Evolutionary conservation across 2,329 filamentous ascomycete genomes (phyloP).

Genomic region (Scytalidium sp.): DNA sequence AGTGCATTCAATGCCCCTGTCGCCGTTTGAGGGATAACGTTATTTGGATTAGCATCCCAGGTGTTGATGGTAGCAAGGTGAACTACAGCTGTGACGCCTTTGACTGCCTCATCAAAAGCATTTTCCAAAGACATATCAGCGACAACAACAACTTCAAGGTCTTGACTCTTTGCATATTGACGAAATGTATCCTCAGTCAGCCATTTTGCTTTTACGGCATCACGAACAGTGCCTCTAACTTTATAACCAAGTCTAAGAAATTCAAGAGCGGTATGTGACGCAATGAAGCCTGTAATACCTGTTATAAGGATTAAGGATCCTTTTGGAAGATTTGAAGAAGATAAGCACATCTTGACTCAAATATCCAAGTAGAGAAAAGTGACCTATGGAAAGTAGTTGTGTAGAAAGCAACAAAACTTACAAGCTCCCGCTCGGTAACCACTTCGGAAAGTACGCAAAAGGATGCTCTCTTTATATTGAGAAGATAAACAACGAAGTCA

Average conservation of each 20-base stretch:
- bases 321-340: conserved; percentile 21
- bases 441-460: no score
- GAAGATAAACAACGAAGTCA: no score
- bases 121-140: conserved; percentile 32
- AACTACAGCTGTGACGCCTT: conserved; percentile 39
- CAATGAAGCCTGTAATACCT: conserved; percentile 43
- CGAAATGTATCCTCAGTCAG: conserved; percentile 30
- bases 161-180: conserved; percentile 20
- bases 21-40: conserved; percentile 38
- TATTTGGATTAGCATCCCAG: conserved; percentile 36
- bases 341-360: no score
- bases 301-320: conserved; percentile 40
- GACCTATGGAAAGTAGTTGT: no score
- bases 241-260: conserved; percentile 38
- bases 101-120: conserved; percentile 37
- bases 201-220: conserved; percentile 30
- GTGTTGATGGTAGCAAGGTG: conserved; percentile 42
- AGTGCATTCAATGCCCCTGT: conserved; percentile 35
- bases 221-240: conserved; percentile 44
- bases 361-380: no score
- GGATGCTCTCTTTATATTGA: no score
- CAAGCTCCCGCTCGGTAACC: no score
- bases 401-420: no score
- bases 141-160: conserved; percentile 36
- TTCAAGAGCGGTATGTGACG: conserved; percentile 36